These are phyloP conservation scores for Hypoxylon intermedium DNA, from an alignment of 495 filamentous ascomycete species.

Conservation along the genomic window DNA sequence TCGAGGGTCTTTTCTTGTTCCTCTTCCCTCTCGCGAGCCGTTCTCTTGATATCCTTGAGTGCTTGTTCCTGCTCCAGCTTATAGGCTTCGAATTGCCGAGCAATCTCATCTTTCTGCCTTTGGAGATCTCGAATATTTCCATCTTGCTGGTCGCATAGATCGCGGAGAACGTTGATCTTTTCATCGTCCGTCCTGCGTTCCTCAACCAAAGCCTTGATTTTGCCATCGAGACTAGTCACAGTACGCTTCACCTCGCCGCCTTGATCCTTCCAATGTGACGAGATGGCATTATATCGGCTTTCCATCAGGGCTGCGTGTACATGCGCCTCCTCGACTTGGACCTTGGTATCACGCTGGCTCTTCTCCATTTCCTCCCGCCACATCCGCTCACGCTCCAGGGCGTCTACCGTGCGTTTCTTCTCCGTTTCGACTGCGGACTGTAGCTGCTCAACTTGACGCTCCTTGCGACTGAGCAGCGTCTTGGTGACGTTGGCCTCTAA, in stretches of 20 bases:
- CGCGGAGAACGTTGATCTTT: constrained; percentile 62
- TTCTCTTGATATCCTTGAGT: constrained; percentile 62
- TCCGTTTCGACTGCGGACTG: constrained; percentile 72
- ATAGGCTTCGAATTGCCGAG: constrained; percentile 65
- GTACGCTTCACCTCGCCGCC: constrained; percentile 64
- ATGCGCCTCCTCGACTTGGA: constrained; percentile 67
- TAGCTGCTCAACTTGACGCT: constrained; percentile 79
- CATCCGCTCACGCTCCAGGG: constrained; percentile 65
- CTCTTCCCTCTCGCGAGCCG: constrained; percentile 59
- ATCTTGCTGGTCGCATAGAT: constrained; percentile 73
- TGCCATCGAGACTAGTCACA: constrained; percentile 61
- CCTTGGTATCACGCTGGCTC: constrained; percentile 64
- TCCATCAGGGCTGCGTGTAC: constrained; percentile 62
- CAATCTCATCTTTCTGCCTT: constrained; percentile 66
- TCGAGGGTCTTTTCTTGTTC: constrained; percentile 63
- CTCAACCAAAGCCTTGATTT: constrained; percentile 55
- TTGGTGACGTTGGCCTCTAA: constrained; percentile 75
- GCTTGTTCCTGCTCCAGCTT: constrained; percentile 67
- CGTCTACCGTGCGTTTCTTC: constrained; percentile 63
- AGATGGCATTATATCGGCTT: constrained; percentile 74
- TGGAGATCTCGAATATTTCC: constrained; percentile 66
- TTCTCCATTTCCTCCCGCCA: constrained; percentile 69
- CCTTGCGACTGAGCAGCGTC: constrained; percentile 74
- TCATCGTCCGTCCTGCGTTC: constrained; percentile 65
- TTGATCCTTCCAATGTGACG: constrained; percentile 68